Evolutionary conservation across 805 yeast species (phyloP), one percentile per base, ranked within the genome.

Genomic region (Suhomyces faveliae): DNA sequence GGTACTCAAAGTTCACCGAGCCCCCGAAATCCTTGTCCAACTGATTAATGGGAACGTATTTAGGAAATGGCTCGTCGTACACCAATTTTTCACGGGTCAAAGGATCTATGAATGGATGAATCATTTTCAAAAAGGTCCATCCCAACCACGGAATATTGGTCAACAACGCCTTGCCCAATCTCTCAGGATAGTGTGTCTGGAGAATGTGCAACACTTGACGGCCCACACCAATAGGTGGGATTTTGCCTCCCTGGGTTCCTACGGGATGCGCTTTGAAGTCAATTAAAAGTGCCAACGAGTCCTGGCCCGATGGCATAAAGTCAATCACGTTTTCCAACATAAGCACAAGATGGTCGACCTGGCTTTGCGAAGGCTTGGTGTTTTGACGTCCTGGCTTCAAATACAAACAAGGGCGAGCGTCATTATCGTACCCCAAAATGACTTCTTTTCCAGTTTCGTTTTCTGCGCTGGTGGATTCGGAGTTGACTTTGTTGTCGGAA

Each of bases 171-270:
- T 85, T 86, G 35, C 99, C 99, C 50, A 94, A 76, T 59, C 99
- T 80, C 66, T 94, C 99, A 3, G 99, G 99, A 65, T 94, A 94
- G 67, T 94, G 99, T 10, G 96, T 90, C 70, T 94, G 99, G 58
- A 94, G 74, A 63, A 94, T 94, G 65, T 87, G 89, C 55, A 94
- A 76, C 25, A 92, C 98, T 68, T 90, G 96, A 63, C 91, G 85
- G 15, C 80, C 77, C 46, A 75, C 73, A 27, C 77, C 67, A 21
- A 74, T 57, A 3, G 82, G 79, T 3, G 81, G 84, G 54, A 67
- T 73, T 62, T 64, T 78, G 12, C 76, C 39, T 58, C 69, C 62
- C 63, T 57, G 43, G 57, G 65, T 10, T 70, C 76, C 76, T 27
- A 70, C 77, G 48, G 88, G 85, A 51, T 88, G 83, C 4, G 77